A percentile compares a stretch with the other conserved stretches of the same genome.
These are phyloP conservation scores for Diaporthe humulicola DNA, from an alignment of 2,329 filamentous ascomycete genomes.

Conservation along the genomic window DNA sequence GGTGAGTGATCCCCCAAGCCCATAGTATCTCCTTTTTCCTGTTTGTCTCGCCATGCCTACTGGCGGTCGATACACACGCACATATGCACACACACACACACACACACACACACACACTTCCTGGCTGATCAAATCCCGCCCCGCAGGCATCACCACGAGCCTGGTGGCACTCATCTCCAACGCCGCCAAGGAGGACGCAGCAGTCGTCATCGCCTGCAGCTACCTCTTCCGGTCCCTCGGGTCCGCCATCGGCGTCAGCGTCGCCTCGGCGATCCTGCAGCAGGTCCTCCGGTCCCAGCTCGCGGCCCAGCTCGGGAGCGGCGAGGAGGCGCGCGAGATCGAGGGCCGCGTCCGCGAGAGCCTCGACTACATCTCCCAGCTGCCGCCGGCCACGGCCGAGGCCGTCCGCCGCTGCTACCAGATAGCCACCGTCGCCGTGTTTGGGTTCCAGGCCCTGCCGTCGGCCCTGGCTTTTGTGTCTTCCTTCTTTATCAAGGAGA, in stretches of 20 bases:
- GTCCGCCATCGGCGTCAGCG: conserved; percentile 81
- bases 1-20: conserved; percentile 45
- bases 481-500: conserved; percentile 69
- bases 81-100: not conserved
- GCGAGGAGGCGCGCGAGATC: conserved; percentile 73
- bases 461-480: conserved; percentile 54
- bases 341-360: conserved; percentile 78
- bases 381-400: conserved; percentile 70
- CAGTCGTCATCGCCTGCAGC: conserved; percentile 82
- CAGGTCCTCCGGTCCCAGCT: conserved; percentile 73
- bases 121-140: conserved; percentile 60
- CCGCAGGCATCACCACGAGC: conserved; percentile 77
- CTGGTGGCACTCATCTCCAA: conserved; percentile 81
- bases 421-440: conserved; percentile 55
- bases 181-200: conserved; percentile 74
- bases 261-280: conserved; percentile 80
- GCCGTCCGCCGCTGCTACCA: conserved; percentile 78
- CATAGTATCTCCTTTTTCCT: not conserved
- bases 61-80: not conserved
- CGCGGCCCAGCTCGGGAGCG: conserved; percentile 63
- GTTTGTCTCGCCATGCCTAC: no score
- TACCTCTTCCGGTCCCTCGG: conserved; percentile 86
- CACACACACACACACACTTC: not conserved
- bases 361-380: conserved; percentile 74
- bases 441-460: conserved; percentile 55